phyloP scores from a whole-genome alignment of 257 asterid genomes.

The Nicotiana noctiflora region DNA sequence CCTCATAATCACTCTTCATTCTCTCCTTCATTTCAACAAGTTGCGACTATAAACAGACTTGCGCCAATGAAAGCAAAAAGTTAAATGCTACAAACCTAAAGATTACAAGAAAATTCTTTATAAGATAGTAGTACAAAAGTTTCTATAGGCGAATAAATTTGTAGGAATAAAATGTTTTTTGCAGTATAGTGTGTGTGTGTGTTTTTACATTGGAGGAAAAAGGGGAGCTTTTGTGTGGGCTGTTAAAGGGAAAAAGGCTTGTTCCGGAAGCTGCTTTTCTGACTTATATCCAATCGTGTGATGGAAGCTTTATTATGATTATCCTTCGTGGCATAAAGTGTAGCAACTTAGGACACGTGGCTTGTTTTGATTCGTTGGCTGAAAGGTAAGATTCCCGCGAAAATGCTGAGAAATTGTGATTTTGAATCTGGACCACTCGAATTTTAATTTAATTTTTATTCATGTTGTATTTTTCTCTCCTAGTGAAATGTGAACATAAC shows the following conservation, averaged over 20 bases:
- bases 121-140: too few relatives aligned
- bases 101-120: too few relatives aligned
- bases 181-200: neutral
- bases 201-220: neutral
- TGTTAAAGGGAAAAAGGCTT: constrained; percentile 1
- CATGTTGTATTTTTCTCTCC: neutral
- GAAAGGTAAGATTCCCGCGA: neutral
- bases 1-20: neutral
- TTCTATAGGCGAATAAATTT: too few relatives aligned
- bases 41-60: too few relatives aligned
- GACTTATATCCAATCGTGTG: neutral
- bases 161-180: neutral
- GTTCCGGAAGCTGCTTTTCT: constrained; percentile 7
- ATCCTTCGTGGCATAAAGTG: neutral
- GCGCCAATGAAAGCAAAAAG: too few relatives aligned
- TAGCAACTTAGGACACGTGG: neutral
- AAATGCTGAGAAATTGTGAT: neutral
- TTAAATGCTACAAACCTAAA: too few relatives aligned
- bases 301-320: neutral
- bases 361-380: neutral
- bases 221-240: too few relatives aligned
- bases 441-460: neutral
- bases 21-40: neutral
- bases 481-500: neutral
- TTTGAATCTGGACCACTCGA: neutral